A percentile compares a stretch with the other conserved stretches of the same genome.
Evolutionary conservation across 208 protist genomes (phyloP).

Genomic region (Porcisia deanei): DNA sequence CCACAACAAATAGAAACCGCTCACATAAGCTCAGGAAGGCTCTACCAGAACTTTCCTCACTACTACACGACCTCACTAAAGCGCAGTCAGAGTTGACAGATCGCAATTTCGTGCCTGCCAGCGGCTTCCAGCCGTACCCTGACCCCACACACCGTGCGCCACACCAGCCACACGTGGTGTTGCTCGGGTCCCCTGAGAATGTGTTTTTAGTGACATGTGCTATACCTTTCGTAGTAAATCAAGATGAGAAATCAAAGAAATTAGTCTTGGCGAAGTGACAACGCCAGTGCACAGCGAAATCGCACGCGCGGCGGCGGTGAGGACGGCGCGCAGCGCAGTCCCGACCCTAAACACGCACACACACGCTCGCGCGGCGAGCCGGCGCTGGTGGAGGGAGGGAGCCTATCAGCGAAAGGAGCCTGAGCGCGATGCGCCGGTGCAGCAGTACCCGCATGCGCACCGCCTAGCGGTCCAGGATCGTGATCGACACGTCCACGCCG

Average conservation of each 20-base stretch:
- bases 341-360: background rate
- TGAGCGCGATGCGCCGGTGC: background rate
- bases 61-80: too few relatives aligned
- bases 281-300: slow-evolving; percentile 24
- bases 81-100: too few relatives aligned
- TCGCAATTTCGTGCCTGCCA: too few relatives aligned
- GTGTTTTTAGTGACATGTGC: background rate
- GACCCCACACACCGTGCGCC: background rate
- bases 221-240: background rate
- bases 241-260: slow-evolving; percentile 15
- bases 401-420: background rate
- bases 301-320: slow-evolving; percentile 3
- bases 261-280: slow-evolving; percentile 33
- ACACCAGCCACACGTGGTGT: background rate
- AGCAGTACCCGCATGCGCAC: background rate
- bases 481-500: slow-evolving; percentile 90
- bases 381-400: background rate
- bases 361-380: slow-evolving; percentile 1
- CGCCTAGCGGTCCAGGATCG: slow-evolving; percentile 57
- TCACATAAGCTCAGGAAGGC: too few relatives aligned
- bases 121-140: background rate
- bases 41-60: too few relatives aligned
- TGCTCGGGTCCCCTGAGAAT: background rate
- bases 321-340: slow-evolving; percentile 5
- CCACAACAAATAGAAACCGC: too few relatives aligned